Evolutionary conservation across 2,329 filamentous ascomycete species (phyloP), one percentile per base, ranked within the genome.

Genomic region (Exophiala bonariae): DNA sequence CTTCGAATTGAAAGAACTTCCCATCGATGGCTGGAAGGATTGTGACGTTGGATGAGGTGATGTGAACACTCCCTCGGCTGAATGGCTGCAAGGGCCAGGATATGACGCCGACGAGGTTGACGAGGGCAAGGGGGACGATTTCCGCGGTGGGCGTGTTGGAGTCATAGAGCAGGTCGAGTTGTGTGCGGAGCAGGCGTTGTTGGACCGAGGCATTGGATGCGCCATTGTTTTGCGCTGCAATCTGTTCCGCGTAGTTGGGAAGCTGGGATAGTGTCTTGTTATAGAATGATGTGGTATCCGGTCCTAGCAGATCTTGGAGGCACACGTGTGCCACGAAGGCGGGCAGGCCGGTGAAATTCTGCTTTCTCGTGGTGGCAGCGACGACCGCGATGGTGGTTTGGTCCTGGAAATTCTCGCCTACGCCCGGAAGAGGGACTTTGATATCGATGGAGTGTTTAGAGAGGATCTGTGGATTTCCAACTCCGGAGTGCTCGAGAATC

Each of bases 401-500:
- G 45, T 77, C 73, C 50, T 77, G 74, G 40, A 76, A 63, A 52
- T 76, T 76, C 34, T 72, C 69, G 16, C 75, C 75, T 7, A 78
- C 72, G 11, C 66, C 69, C 8, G 68, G 59, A 2, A 66, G 53
- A 31, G 61, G 45, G 42, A 66, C 39, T 20, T 59, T 58, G 7
- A 61, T 48, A 5, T 59, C 34, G 38, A 66, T 63, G 26, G 44
- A 49, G 26, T 61, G 54, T 20, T 56, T 54, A 13, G 55, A 40
- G 1, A 67, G 56, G 34, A 66, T 58, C 1, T 59, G 39, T 19
- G 59, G 62, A 47, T 63, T 64, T 55, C 82, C 82, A 28, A 85
- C 68, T 0, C 82, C 82, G 0, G 80, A 84, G 1, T 82, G 68
- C 55, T 85, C 81, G 16, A 79, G 73, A 14, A 81, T 68, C 60